phyloP scores from a whole-genome alignment of 2,329 filamentous ascomycete genomes.

The Aspergillus sp. region DNA sequence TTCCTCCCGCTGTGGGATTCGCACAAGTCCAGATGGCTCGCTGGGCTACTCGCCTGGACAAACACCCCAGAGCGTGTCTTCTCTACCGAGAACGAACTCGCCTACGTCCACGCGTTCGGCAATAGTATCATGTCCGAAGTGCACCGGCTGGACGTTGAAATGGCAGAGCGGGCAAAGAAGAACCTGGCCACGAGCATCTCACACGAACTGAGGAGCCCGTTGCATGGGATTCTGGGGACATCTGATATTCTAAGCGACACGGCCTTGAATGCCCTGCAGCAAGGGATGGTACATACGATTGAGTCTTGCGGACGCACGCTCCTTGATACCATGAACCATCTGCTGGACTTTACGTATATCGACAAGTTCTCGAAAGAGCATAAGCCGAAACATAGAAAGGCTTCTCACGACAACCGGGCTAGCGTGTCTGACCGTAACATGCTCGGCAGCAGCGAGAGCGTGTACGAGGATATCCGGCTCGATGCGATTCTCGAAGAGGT shows the following conservation, averaged over 20 bases:
- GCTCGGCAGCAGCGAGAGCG: too few species aligned
- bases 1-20: conserved; percentile 32
- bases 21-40: conserved; percentile 26
- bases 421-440: too few species aligned
- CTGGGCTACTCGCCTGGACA: conserved; percentile 25
- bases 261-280: background rate
- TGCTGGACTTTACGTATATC: conserved; percentile 28
- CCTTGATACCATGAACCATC: conserved; percentile 39
- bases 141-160: conserved; percentile 20
- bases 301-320: conserved; percentile 41
- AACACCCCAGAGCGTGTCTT: conserved; percentile 16
- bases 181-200: conserved; percentile 30
- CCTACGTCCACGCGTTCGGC: conserved; percentile 25
- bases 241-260: background rate
- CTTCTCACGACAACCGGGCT: background rate
- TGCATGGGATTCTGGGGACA: conserved; percentile 27
- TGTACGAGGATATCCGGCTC: background rate
- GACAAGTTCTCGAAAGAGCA: conserved; percentile 12
- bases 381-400: background rate
- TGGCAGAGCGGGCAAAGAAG: conserved; percentile 29
- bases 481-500: background rate
- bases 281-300: conserved; percentile 21
- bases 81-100: conserved; percentile 21
- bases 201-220: conserved; percentile 32
- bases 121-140: conserved; percentile 30